Conservation (phyloP, 2,329 filamentous ascomycete genomes). For the Sclerotinia glacialis region DNA sequence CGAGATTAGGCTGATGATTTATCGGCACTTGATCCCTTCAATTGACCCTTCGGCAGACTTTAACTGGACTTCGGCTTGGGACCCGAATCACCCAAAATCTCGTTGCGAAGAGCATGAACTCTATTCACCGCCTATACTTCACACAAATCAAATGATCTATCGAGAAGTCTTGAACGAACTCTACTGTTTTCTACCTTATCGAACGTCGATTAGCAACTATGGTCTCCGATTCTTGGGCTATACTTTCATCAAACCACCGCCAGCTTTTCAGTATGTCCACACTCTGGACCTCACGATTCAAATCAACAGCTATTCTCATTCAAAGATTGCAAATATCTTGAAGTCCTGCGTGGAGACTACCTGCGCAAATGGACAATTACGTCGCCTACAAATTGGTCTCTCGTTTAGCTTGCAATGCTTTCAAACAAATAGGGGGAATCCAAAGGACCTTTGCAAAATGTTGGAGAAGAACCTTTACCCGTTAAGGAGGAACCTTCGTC, state of each 20-base stretch:
- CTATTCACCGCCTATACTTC: slow-evolving; percentile 21
- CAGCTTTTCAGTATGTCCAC: slow-evolving; percentile 19
- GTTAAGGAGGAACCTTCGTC: slow-evolving; percentile 14
- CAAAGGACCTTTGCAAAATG: slow-evolving; percentile 13
- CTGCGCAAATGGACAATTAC: slow-evolving; percentile 19
- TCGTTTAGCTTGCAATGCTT: slow-evolving; percentile 20
- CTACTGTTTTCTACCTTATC: slow-evolving; percentile 21
- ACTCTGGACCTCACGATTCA: slow-evolving; percentile 21
- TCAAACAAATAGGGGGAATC: slow-evolving; percentile 11
- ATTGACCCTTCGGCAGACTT: slow-evolving; percentile 19
- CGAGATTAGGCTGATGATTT: slow-evolving; percentile 22
- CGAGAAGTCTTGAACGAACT: slow-evolving; percentile 22
- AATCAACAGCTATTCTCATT: slow-evolving; percentile 21
- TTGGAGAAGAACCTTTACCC: slow-evolving; percentile 20
- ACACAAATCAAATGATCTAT: slow-evolving; percentile 19
- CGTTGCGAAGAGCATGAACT: slow-evolving; percentile 18
- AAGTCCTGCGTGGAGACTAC: slow-evolving; percentile 19
- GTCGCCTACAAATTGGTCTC: slow-evolving; percentile 19
- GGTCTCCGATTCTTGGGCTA: slow-evolving; percentile 22
- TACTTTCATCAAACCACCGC: slow-evolving; percentile 18
- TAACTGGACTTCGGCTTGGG: slow-evolving; percentile 20
- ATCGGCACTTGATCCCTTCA: slow-evolving; percentile 19
- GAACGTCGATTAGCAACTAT: slow-evolving; percentile 18
- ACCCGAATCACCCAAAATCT: slow-evolving; percentile 18
- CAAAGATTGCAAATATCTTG: slow-evolving; percentile 19